These are phyloP conservation scores for Aspergillus arachidicola DNA, from an alignment of 2,329 filamentous ascomycete genomes.

Conservation along the genomic window DNA sequence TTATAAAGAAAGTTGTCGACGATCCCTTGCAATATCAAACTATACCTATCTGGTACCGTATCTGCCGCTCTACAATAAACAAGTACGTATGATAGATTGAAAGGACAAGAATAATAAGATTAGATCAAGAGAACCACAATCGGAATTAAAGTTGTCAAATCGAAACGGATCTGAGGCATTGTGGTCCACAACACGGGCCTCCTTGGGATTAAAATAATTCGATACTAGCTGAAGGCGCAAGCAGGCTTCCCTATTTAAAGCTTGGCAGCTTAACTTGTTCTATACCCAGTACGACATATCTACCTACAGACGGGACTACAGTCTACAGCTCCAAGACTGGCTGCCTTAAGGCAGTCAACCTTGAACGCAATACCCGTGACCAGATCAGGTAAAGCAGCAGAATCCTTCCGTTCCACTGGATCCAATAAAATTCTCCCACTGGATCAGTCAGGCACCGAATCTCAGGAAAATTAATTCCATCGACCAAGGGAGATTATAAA, in stretches of 20 bases:
- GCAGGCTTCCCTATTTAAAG: slow-evolving; percentile 2
- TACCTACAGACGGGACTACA: too few relatives aligned
- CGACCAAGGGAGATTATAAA: too few relatives aligned
- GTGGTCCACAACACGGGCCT: not conserved
- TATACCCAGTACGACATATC: not conserved
- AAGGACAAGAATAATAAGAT: too few relatives aligned
- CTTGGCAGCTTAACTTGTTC: not conserved
- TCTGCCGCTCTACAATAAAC: not conserved
- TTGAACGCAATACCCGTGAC: not conserved
- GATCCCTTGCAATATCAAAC: not conserved
- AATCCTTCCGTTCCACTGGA: not conserved
- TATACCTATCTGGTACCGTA: not conserved
- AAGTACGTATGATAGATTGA: too few relatives aligned
- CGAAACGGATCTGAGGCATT: not conserved
- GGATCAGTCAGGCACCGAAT: not conserved
- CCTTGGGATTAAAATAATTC: not conserved
- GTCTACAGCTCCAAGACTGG: too few relatives aligned
- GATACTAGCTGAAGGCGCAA: not conserved
- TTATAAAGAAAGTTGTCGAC: not conserved
- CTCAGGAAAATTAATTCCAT: not conserved
- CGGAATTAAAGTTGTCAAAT: slow-evolving; percentile 1
- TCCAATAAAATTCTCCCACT: not conserved
- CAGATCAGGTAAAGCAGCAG: not conserved
- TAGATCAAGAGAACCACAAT: not conserved
- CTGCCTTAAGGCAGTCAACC: not conserved